Percentiles rank a stretch among this genome's conserved stretches.
phyloP scores from a whole-genome alignment of 306 rosid species.

The Prinsepia uniflora region DNA sequence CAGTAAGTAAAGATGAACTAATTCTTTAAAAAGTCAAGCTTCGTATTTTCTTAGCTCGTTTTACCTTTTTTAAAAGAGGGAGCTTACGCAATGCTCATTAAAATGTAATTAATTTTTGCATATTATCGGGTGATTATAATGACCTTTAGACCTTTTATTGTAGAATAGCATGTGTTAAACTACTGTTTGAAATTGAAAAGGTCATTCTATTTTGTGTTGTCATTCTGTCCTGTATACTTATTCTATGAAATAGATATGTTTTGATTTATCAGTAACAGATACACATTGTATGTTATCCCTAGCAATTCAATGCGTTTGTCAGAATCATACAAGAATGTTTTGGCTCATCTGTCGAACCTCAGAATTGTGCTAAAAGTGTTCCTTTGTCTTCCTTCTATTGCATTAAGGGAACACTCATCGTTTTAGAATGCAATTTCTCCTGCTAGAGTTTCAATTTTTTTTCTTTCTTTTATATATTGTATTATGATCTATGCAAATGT shows the following conservation, averaged over 20 bases:
- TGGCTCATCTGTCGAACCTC: neutral
- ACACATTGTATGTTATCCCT: neutral
- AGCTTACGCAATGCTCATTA: neutral
- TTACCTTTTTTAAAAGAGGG: neutral
- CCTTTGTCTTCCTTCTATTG: neutral
- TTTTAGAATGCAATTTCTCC: neutral
- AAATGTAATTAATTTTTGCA: neutral
- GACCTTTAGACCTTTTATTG: neutral
- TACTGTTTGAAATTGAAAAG: neutral
- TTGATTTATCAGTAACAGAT: neutral
- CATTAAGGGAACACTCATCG: neutral
- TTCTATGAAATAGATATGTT: neutral
- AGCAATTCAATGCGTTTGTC: neutral
- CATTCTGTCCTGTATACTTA: neutral
- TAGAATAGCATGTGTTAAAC: neutral
- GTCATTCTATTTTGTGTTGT: neutral
- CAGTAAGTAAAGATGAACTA: neutral
- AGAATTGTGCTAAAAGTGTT: neutral
- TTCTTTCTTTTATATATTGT: too few species aligned
- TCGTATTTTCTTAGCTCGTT: neutral
- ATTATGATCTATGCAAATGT: neutral
- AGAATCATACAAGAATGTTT: neutral
- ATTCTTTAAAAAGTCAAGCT: neutral
- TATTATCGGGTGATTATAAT: neutral
- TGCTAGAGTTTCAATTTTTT: neutral